Evolutionary conservation across 306 rosid species (phyloP), one percentile per base, ranked within the genome.

Genomic region (Medicago arabica): DNA sequence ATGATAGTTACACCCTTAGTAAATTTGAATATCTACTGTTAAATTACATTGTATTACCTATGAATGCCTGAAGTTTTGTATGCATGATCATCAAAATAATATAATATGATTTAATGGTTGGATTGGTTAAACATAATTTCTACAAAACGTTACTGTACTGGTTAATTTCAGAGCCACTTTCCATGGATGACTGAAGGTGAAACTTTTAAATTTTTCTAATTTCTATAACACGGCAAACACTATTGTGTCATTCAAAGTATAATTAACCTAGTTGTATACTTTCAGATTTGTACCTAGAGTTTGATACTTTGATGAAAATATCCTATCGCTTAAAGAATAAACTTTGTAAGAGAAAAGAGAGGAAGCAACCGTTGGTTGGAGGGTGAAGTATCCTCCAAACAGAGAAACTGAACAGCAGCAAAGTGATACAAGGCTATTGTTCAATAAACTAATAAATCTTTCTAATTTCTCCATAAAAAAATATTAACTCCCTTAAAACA

Each of bases 381-480:
- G 61, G 18, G 13, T 67, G 36, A 12, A 43, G 8, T 70, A 51
- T 70, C 62, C 31, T 70, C 63, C 25, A 70, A 68, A 51, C 34
- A 70, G 44, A 38, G 79, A 65, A 53, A 34, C 51, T 64, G 34
- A 65, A 23, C n/a, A 28, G 17, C 31, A 28, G 31, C 31, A 28
- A 16, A 8, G 23, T 51, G 59, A 2, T 53, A 53, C 1, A 25
- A 17, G 23, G 59, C 59, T 28, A 19, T 36, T 19, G 53, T 51
- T 36, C 66, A 65, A 21, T 18, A 38, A 50, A 51, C 25, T 18
- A 74, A 18, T 17, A 50, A 19, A 62, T 16, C 55, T 72, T 6
- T 43, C 15, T 11, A 11, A 11, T 11, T 44, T 44, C 15, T 44
- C 15, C 50, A 44, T 44, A 4, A 12, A 14, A 14, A 11, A 12